Percentiles rank a stretch among this genome's conserved stretches.
Evolutionary conservation across 768 basidiomycete species (phyloP).

Genomic region (Wakefieldia striispora): DNA sequence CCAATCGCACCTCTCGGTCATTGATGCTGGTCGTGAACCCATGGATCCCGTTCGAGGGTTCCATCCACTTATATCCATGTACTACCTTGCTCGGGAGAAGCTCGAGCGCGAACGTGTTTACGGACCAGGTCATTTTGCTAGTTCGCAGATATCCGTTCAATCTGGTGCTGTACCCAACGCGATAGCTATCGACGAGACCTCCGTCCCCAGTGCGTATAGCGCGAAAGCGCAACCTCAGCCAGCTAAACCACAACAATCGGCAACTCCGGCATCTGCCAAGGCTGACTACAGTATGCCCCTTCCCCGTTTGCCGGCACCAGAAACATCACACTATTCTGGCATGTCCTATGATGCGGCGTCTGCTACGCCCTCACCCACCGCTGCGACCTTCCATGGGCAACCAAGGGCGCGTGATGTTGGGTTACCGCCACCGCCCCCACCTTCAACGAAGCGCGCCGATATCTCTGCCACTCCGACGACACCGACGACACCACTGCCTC

Average conservation of each 20-base stretch:
- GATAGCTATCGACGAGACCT: conserved; percentile 17
- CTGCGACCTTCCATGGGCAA: conserved; percentile 55
- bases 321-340: conserved; percentile 76
- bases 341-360: conserved; percentile 70
- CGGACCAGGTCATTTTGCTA: conserved; percentile 91
- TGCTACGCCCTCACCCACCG: conserved; percentile 52
- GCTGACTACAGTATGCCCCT: conserved; percentile 83
- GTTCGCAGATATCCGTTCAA: conserved; percentile 74
- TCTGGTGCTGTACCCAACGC: conserved; percentile 22
- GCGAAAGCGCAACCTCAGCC: conserved; percentile 31
- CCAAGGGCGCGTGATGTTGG: conserved; percentile 70
- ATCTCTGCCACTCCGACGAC: conserved; percentile 21
- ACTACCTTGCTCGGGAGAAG: conserved; percentile 95
- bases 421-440: conserved; percentile 35
- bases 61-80: conserved; percentile 94
- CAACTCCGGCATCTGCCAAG: conserved; percentile 34
- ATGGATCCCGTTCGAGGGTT: conserved; percentile 89
- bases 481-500: conserved; percentile 43
- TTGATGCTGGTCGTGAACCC: conserved; percentile 48
- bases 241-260: conserved; percentile 25
- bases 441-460: conserved; percentile 32
- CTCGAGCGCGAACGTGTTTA: conserved; percentile 92
- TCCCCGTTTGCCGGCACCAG: conserved; percentile 77
- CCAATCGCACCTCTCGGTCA: conserved; percentile 51
- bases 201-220: conserved; percentile 14